phyloP scores from a whole-genome alignment of 1,284 basidiomycete genomes.

The Irpex rosettiformis region DNA sequence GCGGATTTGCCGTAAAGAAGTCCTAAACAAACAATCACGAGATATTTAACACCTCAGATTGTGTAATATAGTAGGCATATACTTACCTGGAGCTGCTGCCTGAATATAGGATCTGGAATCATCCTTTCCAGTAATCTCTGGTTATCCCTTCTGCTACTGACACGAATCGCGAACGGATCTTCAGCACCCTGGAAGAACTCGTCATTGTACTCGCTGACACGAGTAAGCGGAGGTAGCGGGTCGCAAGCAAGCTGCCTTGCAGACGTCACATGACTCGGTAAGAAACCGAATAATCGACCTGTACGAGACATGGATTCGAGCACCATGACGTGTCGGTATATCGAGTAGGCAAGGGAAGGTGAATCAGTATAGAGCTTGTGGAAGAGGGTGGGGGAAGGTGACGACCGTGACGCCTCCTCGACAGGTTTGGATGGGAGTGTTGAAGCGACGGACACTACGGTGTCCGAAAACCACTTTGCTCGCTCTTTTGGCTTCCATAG shows the following conservation, averaged over 20 bases:
- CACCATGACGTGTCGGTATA: constrained; percentile 76
- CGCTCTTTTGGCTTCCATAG: constrained; percentile 78
- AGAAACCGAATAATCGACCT: constrained; percentile 62
- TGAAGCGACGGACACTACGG: constrained; percentile 34
- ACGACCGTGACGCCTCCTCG: constrained; percentile 19
- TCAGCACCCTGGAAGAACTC: constrained; percentile 69
- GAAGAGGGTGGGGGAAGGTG: constrained; percentile 36
- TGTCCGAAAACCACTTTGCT: constrained; percentile 68
- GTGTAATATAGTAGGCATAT: constrained; percentile 14
- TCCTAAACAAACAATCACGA: constrained; percentile 30
- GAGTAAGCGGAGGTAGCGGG: constrained; percentile 69
- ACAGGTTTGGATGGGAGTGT: constrained; percentile 32
- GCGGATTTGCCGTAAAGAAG: constrained; percentile 50
- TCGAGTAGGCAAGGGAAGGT: constrained; percentile 42
- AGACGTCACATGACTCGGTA: constrained; percentile 53
- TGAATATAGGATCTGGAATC: constrained; percentile 53
- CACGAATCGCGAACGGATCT: constrained; percentile 40
- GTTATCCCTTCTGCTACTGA: constrained; percentile 35
- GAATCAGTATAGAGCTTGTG: constrained; percentile 38
- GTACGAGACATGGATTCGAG: constrained; percentile 52
- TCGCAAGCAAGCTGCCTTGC: constrained; percentile 70
- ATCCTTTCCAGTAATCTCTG: constrained; percentile 49
- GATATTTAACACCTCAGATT: neutral
- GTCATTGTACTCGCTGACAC: constrained; percentile 60
- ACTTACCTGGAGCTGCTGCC: constrained; percentile 57